Evolutionary conservation across 2,329 filamentous ascomycete species (phyloP).

Genomic region (Colletotrichum sublineola): DNA sequence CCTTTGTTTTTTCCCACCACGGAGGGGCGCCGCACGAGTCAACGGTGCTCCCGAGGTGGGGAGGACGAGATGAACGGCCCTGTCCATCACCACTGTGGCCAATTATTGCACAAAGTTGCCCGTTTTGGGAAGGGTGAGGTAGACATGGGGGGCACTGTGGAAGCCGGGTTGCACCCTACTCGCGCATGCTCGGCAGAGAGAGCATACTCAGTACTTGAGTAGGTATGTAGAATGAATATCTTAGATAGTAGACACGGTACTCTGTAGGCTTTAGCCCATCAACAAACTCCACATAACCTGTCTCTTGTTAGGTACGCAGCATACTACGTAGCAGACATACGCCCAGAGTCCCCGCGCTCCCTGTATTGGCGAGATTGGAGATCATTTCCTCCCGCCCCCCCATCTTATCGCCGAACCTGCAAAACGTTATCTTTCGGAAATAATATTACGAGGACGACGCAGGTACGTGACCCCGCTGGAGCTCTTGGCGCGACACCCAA

Average conservation of each 20-base stretch:
- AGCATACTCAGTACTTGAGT: too few species aligned
- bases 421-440: background rate
- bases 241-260: too few species aligned
- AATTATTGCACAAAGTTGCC: background rate
- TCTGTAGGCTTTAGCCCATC: too few species aligned
- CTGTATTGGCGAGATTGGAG: background rate
- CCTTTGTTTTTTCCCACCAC: too few species aligned
- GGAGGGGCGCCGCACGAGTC: background rate
- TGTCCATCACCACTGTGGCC: background rate
- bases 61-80: conserved; percentile 1
- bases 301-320: too few species aligned
- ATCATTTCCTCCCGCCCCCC: too few species aligned
- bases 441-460: background rate
- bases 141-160: too few species aligned
- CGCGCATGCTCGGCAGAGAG: too few species aligned
- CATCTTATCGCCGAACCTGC: background rate
- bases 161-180: background rate
- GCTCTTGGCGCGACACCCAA: background rate
- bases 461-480: background rate
- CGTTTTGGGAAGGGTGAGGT: background rate
- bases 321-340: too few species aligned
- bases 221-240: too few species aligned
- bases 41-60: background rate
- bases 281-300: background rate
- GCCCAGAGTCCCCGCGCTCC: too few species aligned